These are phyloP conservation scores for Sporisorium graminicola DNA, from an alignment of 1,284 basidiomycete genomes.

Conservation along the genomic window DNA sequence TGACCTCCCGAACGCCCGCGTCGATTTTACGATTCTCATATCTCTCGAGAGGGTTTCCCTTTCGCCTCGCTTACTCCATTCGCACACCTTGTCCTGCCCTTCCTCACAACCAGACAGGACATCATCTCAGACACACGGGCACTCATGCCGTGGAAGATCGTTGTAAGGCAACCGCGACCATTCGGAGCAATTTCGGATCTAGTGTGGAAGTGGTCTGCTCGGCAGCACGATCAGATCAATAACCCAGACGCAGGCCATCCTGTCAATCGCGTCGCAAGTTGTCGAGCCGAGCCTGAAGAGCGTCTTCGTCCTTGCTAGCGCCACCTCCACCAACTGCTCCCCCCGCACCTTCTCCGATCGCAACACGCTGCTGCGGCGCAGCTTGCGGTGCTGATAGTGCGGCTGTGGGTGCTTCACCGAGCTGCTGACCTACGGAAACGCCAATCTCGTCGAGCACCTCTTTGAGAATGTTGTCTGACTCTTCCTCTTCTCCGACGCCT, in stretches of 20 bases:
- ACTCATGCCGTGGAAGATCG: neutral
- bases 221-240: too few relatives aligned
- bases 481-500: conserved; percentile 83
- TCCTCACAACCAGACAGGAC: neutral
- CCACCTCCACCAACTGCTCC: conserved; percentile 30
- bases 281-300: conserved; percentile 66
- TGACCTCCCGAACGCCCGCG: neutral
- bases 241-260: neutral
- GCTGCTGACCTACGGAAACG: conserved; percentile 84
- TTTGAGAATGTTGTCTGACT: conserved; percentile 94
- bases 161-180: neutral
- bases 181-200: neutral
- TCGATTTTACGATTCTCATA: neutral
- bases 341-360: conserved; percentile 62
- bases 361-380: conserved; percentile 54
- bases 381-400: conserved; percentile 52
- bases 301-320: conserved; percentile 62
- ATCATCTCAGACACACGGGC: neutral
- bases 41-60: neutral
- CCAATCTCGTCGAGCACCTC: conserved; percentile 98
- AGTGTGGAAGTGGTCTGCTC: neutral
- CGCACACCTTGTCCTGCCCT: neutral
- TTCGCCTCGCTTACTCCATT: neutral
- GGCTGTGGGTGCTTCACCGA: conserved; percentile 61
- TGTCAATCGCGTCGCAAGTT: conserved; percentile 60